These are phyloP conservation scores for Diaporthe velutina DNA, from an alignment of 2,329 filamentous ascomycete species.

Conservation along the genomic window DNA sequence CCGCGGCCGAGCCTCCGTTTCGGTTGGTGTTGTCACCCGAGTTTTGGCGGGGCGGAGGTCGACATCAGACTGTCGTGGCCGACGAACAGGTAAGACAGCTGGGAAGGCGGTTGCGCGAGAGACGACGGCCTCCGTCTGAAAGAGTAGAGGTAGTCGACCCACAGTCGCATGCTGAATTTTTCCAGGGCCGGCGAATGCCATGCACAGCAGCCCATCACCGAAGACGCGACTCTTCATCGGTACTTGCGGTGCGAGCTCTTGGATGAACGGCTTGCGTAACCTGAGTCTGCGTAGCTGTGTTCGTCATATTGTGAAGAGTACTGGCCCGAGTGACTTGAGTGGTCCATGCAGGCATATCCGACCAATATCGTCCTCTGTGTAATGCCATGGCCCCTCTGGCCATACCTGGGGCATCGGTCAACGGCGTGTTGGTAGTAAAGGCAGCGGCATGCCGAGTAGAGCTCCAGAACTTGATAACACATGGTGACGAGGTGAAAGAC, in stretches of 20 bases:
- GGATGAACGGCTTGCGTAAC: slow-evolving; percentile 65
- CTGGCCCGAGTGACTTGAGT: slow-evolving; percentile 55
- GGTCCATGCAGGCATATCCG: slow-evolving; percentile 80
- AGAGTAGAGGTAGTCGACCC: slow-evolving; percentile 64
- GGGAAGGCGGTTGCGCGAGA: slow-evolving; percentile 57
- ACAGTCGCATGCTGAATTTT: slow-evolving; percentile 58
- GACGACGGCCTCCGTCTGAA: slow-evolving; percentile 53
- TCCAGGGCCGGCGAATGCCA: slow-evolving; percentile 56
- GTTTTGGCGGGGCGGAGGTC: slow-evolving; percentile 51
- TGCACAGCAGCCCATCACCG: slow-evolving; percentile 58
- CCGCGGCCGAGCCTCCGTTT: background rate
- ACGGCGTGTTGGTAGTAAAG: slow-evolving; percentile 90
- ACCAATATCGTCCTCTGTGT: slow-evolving; percentile 84
- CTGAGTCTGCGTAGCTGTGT: slow-evolving; percentile 66
- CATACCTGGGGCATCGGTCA: slow-evolving; percentile 83
- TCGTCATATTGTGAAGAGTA: slow-evolving; percentile 52
- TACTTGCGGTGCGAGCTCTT: slow-evolving; percentile 56
- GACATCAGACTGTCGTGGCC: slow-evolving; percentile 58
- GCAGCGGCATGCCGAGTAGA: slow-evolving; percentile 88
- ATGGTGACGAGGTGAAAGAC: slow-evolving; percentile 61
- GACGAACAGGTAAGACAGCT: slow-evolving; percentile 63
- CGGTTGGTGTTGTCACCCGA: slow-evolving; percentile 28
- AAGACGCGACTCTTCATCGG: slow-evolving; percentile 68
- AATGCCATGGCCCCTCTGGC: slow-evolving; percentile 77
- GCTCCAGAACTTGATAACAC: slow-evolving; percentile 90